Base-by-base conservation (phyloP, 1,284 basidiomycete species). In the Cryptococcus sp. region DNA sequence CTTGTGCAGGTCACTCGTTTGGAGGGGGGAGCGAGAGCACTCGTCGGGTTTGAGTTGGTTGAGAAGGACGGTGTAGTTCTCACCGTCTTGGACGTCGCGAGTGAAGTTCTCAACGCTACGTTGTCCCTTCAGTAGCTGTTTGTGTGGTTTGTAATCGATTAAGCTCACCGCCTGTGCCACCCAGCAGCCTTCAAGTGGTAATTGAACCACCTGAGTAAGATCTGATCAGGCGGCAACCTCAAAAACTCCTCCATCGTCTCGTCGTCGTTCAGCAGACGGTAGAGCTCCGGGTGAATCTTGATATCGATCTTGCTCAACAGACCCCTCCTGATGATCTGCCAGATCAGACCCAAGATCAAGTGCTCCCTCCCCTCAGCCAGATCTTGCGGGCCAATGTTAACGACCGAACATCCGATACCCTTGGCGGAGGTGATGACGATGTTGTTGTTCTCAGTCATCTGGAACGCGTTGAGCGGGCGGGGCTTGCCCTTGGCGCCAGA, bases 361-460 rank as follows among this genome's bases (percentile, higher is more conserved):
- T 98, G 95, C 76, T 98, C 95, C 57, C 90, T 82, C 8, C 95
- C 94, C 62, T 97, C 94, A 46, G 91, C 85, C 57, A 98, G 81
- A 79, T 98, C 95, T 20, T 85, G 83, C 0, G 95, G 88, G 38
- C 96, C 95, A 64, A 98, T 97, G 79, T 98, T 98, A 77, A 98
- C 95, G 51, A 98, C 93, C 8, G 90, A 94, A 76, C 96, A 97
- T 38, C 95, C 95, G 65, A 98, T 98, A 76, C 90, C 95, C 79
- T 97, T 95, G 44, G 95, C 86, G 36, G 96, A 98, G 11, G 91
- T 89, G 78, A 98, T 97, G 73, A 98, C 95, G 68, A 98, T 95
- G 79, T 98, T 98, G 82, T 98, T 98, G 82, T 98, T 98, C 78
- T 98, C 95, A 0, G 95, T 98, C 76, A 97, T 97, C 73, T 98